Conservation (phyloP, 352 stramenopile genomes). For the Globisporangium radiosum region DNA sequence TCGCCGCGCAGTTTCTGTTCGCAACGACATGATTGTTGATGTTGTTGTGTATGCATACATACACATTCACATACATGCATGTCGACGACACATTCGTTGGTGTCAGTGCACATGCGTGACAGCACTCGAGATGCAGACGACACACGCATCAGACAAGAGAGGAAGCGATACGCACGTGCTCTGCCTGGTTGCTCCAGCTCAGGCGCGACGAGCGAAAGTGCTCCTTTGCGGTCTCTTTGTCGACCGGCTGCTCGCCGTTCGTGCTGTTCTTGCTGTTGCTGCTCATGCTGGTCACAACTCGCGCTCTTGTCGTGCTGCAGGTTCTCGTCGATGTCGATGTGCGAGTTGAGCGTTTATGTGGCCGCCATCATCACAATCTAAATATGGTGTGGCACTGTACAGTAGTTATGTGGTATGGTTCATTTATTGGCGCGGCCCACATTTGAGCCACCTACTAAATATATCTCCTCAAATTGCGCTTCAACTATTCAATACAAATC, state of each 20-base stretch:
- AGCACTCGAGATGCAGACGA: not conserved
- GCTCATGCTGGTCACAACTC: not conserved
- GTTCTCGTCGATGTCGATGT: not conserved
- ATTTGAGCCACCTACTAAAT: too few species aligned
- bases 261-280: not conserved
- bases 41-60: not conserved
- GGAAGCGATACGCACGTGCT: slow-evolving; percentile 40
- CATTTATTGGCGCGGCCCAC: too few species aligned
- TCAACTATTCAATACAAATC: too few species aligned
- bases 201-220: slow-evolving; percentile 68
- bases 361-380: too few species aligned
- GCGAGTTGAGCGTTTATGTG: not conserved
- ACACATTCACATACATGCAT: not conserved
- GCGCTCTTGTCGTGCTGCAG: not conserved
- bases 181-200: slow-evolving; percentile 79
- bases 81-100: not conserved
- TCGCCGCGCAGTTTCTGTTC: slow-evolving; percentile 72
- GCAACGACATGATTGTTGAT: not conserved
- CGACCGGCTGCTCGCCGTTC: slow-evolving; percentile 39
- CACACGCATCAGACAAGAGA: not conserved
- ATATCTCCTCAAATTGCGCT: too few species aligned
- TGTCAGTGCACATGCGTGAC: not conserved
- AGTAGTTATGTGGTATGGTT: too few species aligned
- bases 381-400: too few species aligned
- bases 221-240: slow-evolving; percentile 71